phyloP scores from a whole-genome alignment of 2,329 filamentous ascomycete species.

The Penicillium sp. region DNA sequence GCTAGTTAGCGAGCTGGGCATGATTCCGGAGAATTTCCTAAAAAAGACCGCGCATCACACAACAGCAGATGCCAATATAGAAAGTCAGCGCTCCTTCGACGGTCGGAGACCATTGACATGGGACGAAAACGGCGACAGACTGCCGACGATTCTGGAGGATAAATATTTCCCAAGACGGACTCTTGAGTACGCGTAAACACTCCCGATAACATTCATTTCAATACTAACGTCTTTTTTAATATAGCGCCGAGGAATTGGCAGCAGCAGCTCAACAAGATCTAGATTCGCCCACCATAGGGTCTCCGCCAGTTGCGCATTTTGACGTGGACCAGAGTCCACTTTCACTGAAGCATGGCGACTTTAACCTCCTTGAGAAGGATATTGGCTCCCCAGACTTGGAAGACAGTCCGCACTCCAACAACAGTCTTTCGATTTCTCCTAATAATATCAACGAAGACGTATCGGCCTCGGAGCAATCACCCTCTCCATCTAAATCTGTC shows the following conservation, averaged over 20 bases:
- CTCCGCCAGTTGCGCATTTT: conserved; percentile 47
- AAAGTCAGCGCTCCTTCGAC: neutral
- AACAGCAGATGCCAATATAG: conserved; percentile 1
- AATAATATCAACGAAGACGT: neutral
- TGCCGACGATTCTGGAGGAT: conserved; percentile 59
- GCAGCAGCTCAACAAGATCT: conserved; percentile 21
- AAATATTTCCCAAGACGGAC: conserved; percentile 56
- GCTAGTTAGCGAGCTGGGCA: conserved; percentile 53
- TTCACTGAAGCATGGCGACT: conserved; percentile 1
- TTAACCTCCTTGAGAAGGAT: neutral
- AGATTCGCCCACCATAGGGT: conserved; percentile 32
- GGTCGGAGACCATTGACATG: conserved; percentile 7
- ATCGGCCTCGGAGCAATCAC: neutral
- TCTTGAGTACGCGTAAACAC: conserved; percentile 46
- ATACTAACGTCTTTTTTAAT: conserved; percentile 3
- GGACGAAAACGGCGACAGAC: conserved; percentile 30
- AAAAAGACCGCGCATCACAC: conserved; percentile 20
- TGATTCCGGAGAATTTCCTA: conserved; percentile 31
- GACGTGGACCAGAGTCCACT: conserved; percentile 28
- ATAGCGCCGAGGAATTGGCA: conserved; percentile 37
- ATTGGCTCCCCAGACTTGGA: neutral
- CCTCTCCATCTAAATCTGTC: conserved; percentile 4
- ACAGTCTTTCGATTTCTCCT: neutral
- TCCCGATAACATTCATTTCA: neutral
- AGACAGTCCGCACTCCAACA: neutral